These are phyloP conservation scores for Salix dunnii DNA, from an alignment of 345 rosid genomes.

Conservation along the genomic window DNA sequence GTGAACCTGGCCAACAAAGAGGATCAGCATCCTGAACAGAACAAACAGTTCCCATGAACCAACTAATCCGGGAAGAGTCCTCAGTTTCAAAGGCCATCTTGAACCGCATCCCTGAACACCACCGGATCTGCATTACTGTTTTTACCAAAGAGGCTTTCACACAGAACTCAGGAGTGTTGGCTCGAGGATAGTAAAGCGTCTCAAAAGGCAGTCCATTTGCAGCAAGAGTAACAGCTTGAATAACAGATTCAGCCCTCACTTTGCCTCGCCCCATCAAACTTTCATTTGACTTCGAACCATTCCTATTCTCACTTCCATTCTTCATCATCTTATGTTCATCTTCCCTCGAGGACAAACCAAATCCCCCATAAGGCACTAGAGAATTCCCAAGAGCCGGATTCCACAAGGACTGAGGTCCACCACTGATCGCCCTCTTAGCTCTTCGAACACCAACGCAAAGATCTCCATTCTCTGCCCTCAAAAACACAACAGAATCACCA, in stretches of 20 bases:
- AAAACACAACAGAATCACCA: constrained; percentile 88
- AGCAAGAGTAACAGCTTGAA: constrained; percentile 22
- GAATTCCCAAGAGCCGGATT: constrained; percentile 40
- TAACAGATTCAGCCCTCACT: constrained; percentile 20
- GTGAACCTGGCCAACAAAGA: constrained; percentile 80
- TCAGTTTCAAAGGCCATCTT: constrained; percentile 33
- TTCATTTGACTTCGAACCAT: constrained; percentile 19
- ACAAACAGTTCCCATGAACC: constrained; percentile 33
- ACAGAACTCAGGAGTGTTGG: constrained; percentile 27
- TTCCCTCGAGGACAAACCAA: constrained; percentile 50
- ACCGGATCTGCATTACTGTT: constrained; percentile 27
- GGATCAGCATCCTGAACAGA: constrained; percentile 60
- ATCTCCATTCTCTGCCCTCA: constrained; percentile 83
- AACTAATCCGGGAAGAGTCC: constrained; percentile 27
- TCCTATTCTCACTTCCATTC: constrained; percentile 35
- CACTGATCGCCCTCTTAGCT: constrained; percentile 54
- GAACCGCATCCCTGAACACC: constrained; percentile 34
- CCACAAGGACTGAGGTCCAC: constrained; percentile 48
- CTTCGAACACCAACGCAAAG: constrained; percentile 90
- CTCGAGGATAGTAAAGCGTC: constrained; percentile 30
- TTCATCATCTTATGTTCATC: constrained; percentile 48
- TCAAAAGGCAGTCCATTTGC: constrained; percentile 25
- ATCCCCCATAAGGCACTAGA: constrained; percentile 44
- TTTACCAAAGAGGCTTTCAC: constrained; percentile 27
- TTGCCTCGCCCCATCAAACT: constrained; percentile 26